Evolutionary conservation across 2,329 filamentous ascomycete genomes (phyloP).

Genomic region (Colletotrichum horii): DNA sequence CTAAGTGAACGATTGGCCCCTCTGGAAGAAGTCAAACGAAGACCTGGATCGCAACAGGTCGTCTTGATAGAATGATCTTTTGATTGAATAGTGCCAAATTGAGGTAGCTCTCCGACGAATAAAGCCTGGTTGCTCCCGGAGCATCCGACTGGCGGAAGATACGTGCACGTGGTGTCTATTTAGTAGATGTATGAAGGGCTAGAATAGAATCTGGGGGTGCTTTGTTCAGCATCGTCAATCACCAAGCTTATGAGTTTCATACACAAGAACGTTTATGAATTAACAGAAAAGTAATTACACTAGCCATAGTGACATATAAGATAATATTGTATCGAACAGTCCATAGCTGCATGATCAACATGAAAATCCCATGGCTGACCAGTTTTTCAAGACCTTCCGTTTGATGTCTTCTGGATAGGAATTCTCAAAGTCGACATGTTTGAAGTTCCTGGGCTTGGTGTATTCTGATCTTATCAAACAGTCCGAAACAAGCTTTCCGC

Average conservation of each 20-base stretch:
- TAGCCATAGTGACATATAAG: neutral
- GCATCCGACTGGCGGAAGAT: neutral
- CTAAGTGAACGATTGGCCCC: neutral
- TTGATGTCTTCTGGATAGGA: neutral
- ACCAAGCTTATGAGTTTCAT: neutral
- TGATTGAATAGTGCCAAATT: neutral
- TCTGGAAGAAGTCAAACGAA: neutral
- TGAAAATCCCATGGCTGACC: neutral
- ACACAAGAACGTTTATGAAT: neutral
- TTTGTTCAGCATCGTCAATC: neutral
- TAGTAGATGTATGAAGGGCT: neutral
- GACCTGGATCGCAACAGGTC: neutral
- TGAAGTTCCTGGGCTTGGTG: slow-evolving; percentile 35
- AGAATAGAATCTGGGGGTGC: neutral
- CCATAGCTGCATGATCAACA: neutral
- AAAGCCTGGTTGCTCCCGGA: neutral
- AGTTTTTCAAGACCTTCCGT: neutral
- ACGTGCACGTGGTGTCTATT: neutral
- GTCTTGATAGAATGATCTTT: neutral
- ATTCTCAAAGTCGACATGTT: slow-evolving; percentile 34
- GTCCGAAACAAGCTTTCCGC: slow-evolving; percentile 53
- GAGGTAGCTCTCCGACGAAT: neutral
- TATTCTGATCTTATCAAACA: slow-evolving; percentile 48
- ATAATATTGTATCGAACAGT: neutral
- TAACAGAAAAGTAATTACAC: neutral